phyloP scores from a whole-genome alignment of 176 grass and related monocot species.

The Urochloa ruziziensis region DNA sequence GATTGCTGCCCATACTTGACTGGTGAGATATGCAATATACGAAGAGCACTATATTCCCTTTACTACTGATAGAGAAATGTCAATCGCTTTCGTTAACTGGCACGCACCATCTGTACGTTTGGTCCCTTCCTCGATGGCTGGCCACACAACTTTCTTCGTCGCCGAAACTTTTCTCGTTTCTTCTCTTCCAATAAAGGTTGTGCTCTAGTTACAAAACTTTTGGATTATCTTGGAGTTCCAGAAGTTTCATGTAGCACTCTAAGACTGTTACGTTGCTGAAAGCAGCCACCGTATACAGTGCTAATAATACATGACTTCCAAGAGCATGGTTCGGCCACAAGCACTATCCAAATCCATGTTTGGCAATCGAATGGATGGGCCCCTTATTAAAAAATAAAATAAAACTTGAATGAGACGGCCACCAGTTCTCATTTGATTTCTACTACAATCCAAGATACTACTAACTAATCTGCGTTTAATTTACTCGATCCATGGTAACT shows the following conservation, averaged over 20 bases:
- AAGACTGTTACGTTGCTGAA: neutral
- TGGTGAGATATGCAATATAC: neutral
- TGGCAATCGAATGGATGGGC: neutral
- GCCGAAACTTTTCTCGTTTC: neutral
- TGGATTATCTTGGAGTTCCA: neutral
- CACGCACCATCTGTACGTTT: conserved; percentile 5
- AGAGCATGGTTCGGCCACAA: neutral
- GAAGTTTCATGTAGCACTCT: neutral
- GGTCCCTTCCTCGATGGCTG: too few species aligned
- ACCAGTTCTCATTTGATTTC: too few species aligned
- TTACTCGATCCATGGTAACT: too few species aligned
- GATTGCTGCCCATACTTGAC: neutral
- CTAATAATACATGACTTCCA: neutral
- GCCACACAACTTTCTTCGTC: neutral
- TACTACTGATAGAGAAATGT: neutral
- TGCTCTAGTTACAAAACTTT: neutral
- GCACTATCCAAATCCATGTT: neutral
- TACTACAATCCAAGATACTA: too few species aligned
- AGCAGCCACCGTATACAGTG: neutral
- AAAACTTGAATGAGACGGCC: neutral
- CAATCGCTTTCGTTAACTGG: conserved; percentile 23
- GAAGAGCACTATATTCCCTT: neutral
- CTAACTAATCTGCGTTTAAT: too few species aligned
- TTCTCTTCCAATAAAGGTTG: neutral
- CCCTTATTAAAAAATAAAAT: too few species aligned